Evolutionary conservation across 441 rosid genomes (phyloP).

Genomic region (Brassica balearica): DNA sequence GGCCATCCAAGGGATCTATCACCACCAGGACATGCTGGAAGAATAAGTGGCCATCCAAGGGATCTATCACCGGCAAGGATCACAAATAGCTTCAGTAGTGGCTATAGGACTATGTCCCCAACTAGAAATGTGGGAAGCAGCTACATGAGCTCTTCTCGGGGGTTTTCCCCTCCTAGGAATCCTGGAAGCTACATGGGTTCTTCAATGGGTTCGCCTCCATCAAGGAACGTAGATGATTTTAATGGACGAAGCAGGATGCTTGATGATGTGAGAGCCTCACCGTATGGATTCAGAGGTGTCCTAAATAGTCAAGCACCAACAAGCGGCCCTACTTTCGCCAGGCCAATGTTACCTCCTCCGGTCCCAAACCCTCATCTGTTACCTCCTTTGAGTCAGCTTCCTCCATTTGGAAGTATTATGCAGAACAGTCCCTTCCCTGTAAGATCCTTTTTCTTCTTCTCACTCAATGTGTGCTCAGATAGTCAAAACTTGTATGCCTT

Average conservation of each 20-base stretch:
- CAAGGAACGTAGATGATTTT: conserved; percentile 47
- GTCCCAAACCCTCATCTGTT: conserved; percentile 59
- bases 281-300: conserved; percentile 67
- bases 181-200: conserved; percentile 40
- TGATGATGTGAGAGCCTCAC: conserved; percentile 61
- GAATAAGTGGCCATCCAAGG: conserved; percentile 19
- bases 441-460: conserved; percentile 38
- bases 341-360: conserved; percentile 59
- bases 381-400: conserved; percentile 57
- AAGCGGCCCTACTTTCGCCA: conserved; percentile 58
- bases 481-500: neutral
- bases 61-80: conserved; percentile 29
- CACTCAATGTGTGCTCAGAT: conserved; percentile 14
- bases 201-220: conserved; percentile 39
- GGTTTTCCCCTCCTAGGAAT: conserved; percentile 39
- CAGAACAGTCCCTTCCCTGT: conserved; percentile 66
- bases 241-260: conserved; percentile 62
- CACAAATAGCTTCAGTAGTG: conserved; percentile 27
- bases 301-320: conserved; percentile 59
- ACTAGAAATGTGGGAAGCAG: conserved; percentile 39
- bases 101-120: conserved; percentile 69
- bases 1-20: conserved; percentile 22
- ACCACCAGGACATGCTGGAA: conserved; percentile 13
- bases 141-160: conserved; percentile 38
- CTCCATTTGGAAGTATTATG: conserved; percentile 52